Conservation (phyloP, 2,329 filamentous ascomycete species). For the Trichoderma koningii region DNA sequence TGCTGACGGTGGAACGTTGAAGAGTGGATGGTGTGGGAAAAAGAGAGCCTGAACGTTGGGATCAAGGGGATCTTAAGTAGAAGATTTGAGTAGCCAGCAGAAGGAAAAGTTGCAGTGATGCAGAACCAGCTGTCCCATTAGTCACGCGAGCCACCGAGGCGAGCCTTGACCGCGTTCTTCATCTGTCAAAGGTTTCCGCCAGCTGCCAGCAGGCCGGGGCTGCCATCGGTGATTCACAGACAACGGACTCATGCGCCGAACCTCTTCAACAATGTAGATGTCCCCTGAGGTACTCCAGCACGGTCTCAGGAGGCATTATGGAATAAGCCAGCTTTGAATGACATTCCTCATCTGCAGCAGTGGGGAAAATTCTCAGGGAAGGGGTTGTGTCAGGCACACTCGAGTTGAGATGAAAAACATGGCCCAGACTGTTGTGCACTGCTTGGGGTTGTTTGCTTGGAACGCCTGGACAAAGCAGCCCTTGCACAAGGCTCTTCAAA, state of each 20-base stretch:
- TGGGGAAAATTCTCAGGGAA: not conserved
- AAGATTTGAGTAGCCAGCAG: conserved; percentile 3
- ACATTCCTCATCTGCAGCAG: no score
- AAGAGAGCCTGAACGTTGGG: conserved; percentile 12
- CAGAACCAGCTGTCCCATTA: conserved; percentile 13
- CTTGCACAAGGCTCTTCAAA: not conserved
- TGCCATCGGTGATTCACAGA: conserved; percentile 24
- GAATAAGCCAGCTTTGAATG: not conserved
- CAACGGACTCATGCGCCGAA: not conserved
- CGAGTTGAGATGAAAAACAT: no score
- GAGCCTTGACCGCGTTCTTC: conserved; percentile 5
- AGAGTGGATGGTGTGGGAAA: conserved; percentile 1
- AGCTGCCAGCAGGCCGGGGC: not conserved
- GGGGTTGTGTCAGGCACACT: not conserved
- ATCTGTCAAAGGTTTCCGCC: conserved; percentile 3
- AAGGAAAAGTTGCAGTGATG: conserved; percentile 22
- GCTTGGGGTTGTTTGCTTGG: not conserved
- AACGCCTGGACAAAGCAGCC: not conserved
- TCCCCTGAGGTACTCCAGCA: not conserved
- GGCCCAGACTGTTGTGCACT: not conserved
- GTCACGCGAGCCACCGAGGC: conserved; percentile 16
- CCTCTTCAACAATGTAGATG: not conserved
- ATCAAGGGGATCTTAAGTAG: conserved; percentile 19
- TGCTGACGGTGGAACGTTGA: not conserved
- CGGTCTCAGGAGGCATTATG: not conserved